Evolutionary conservation across 345 rosid genomes (phyloP), one percentile per base, ranked within the genome.

Genomic region (Rhodamnia rubescens): DNA sequence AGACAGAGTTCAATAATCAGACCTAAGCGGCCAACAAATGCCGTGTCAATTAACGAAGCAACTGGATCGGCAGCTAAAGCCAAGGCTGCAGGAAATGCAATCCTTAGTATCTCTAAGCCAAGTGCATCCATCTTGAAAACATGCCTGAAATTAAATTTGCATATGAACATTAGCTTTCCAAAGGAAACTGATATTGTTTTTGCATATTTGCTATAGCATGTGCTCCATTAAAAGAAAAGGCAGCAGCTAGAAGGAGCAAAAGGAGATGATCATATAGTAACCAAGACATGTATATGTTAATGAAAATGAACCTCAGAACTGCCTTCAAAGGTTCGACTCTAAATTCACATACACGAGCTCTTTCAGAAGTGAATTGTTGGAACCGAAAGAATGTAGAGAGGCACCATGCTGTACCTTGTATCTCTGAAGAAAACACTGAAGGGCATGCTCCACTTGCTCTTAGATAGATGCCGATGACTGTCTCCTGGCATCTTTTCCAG

Each of bases 31-130:
- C 99, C 99, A 27, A 97, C 90, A 85, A 96, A 97, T 49, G 95
- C 99, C 3, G 99, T 97, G 90, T 97, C 99, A 53, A 96, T 93
- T 12, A 97, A 92, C 83, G 99, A 97, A 59, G 98, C 99, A 57
- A 97, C 57, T 11, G 99, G 99, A 87, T 97, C 98, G 47, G 99
- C 94, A 83, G 99, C 98, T 82, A 97, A 91, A 55, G 99, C 99
- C 88, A 97, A 87, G 20, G 99, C 99, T 13, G 99, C 98, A 2
- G 99, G 99, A 44, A 97, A 87, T 83, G 98, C 98, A 40, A 97
- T 97, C 87, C 89, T 51, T 40, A 97, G 87, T 51, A 97, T 92
- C 93, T 96, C 99, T 87, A 59, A 44, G 27, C 99, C 99, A 57
- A 94, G 92, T 21, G 91, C 87, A 87, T 97, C 99, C 93, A 86